phyloP scores from a whole-genome alignment of 1,284 basidiomycete species.

The Leccinum angustisporum region DNA sequence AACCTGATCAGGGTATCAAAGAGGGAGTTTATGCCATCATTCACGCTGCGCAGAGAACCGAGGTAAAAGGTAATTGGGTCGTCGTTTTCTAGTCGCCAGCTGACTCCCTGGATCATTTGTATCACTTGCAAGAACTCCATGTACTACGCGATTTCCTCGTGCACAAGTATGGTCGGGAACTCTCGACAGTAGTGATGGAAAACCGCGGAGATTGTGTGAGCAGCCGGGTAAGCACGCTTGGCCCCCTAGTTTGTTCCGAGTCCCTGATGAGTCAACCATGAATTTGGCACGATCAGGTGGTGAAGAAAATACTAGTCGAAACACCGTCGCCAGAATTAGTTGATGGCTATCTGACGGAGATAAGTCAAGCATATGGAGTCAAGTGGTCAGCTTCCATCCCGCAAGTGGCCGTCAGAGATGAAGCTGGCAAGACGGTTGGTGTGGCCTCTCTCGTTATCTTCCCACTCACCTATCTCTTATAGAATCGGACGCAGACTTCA shows the following conservation, averaged over 20 bases:
- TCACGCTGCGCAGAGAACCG: conserved; percentile 87
- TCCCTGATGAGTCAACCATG: not conserved
- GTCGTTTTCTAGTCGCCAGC: conserved; percentile 3
- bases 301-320: conserved; percentile 67
- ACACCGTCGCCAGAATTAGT: conserved; percentile 78
- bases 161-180: conserved; percentile 91
- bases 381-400: conserved; percentile 53
- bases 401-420: conserved; percentile 12
- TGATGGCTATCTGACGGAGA: conserved; percentile 85
- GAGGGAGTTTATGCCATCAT: conserved; percentile 84
- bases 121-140: conserved; percentile 70
- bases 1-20: conserved; percentile 79
- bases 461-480: conserved; percentile 3
- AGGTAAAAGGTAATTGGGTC: conserved; percentile 72
- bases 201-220: conserved; percentile 79
- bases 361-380: conserved; percentile 85
- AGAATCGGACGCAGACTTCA: conserved; percentile 4
- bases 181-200: conserved; percentile 77
- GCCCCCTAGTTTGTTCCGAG: not conserved
- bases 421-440: conserved; percentile 37
- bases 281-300: conserved; percentile 47
- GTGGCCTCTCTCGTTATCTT: conserved; percentile 3
- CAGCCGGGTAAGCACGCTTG: conserved; percentile 58
- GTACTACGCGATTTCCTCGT: conserved; percentile 90
- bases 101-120: conserved; percentile 6